phyloP scores from a whole-genome alignment of 2,329 filamentous ascomycete species.

The Allantophomopsis cytisporea region DNA sequence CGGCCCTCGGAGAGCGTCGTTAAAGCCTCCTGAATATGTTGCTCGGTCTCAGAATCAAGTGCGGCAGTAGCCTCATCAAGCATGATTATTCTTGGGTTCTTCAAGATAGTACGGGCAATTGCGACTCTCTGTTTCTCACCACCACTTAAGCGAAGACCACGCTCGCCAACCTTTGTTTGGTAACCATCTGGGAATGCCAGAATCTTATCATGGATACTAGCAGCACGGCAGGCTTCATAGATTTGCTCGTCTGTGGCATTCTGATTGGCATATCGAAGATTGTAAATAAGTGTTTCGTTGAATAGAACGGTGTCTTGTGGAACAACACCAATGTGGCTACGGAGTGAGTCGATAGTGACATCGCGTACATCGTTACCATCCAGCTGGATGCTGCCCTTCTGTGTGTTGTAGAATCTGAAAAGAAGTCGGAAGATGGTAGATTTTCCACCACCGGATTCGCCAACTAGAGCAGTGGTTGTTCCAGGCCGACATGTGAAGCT shows the following conservation, averaged over 20 bases:
- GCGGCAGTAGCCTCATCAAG: conserved; percentile 89
- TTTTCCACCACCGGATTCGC: conserved; percentile 93
- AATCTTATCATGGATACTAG: conserved; percentile 88
- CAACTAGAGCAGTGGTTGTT: conserved; percentile 90
- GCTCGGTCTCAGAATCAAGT: conserved; percentile 82
- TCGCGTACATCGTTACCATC: conserved; percentile 77
- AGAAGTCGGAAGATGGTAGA: conserved; percentile 92
- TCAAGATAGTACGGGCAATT: conserved; percentile 85
- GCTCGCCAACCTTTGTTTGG: conserved; percentile 80
- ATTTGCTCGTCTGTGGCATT: conserved; percentile 70
- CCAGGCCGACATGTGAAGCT: conserved; percentile 78
- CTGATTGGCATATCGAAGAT: conserved; percentile 79
- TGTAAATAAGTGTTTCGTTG: conserved; percentile 92
- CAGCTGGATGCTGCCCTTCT: conserved; percentile 66
- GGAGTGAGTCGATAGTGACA: conserved; percentile 85
- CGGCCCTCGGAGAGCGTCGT: conserved; percentile 70
- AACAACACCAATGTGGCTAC: conserved; percentile 85
- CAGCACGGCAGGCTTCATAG: conserved; percentile 67
- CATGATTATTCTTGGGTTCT: conserved; percentile 83
- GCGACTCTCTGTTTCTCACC: conserved; percentile 91
- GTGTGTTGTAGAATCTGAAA: conserved; percentile 90
- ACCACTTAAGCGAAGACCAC: conserved; percentile 73
- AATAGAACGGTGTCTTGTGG: conserved; percentile 94
- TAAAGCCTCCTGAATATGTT: conserved; percentile 82
- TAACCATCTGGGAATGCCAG: conserved; percentile 80